Evolutionary conservation across 2,329 filamentous ascomycete genomes (phyloP).

Genomic region (Zymoseptoria ardabiliae): DNA sequence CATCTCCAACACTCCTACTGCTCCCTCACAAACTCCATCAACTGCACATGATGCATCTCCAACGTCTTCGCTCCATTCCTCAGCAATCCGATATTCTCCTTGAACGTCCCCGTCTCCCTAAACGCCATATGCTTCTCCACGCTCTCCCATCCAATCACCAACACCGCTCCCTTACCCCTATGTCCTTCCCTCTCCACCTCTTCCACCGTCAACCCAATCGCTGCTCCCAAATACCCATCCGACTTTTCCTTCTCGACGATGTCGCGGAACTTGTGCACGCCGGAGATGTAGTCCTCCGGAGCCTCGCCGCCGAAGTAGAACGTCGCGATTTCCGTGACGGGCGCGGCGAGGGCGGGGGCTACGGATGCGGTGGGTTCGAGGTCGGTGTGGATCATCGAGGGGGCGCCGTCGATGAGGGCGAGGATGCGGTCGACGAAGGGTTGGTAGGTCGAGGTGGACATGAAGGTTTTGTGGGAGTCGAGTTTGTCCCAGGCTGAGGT

Average conservation of each 20-base stretch:
- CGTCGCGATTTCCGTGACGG: conserved; percentile 44
- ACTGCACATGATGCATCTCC: conserved; percentile 41
- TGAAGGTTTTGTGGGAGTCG: conserved; percentile 36
- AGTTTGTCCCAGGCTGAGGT: conserved; percentile 38
- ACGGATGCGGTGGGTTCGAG: conserved; percentile 21
- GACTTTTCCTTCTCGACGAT: conserved; percentile 27
- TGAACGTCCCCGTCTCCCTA: conserved; percentile 40
- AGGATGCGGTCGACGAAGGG: conserved; percentile 32
- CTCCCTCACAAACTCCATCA: conserved; percentile 25
- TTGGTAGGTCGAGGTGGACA: conserved; percentile 29
- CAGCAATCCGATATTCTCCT: conserved; percentile 34
- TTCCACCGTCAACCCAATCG: conserved; percentile 22
- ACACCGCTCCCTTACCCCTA: conserved; percentile 36
- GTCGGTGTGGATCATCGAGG: conserved; percentile 30
- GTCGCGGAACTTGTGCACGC: conserved; percentile 34
- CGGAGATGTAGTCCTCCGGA: conserved; percentile 26
- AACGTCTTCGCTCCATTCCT: conserved; percentile 36
- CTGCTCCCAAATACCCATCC: conserved; percentile 16
- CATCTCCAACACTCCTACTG: not conserved
- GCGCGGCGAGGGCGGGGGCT: conserved; percentile 28
- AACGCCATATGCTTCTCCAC: conserved; percentile 44
- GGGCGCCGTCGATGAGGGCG: conserved; percentile 23
- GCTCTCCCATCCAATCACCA: conserved; percentile 47
- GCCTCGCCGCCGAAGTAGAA: conserved; percentile 37
- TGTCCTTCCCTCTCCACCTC: conserved; percentile 27